Conservation (phyloP, 208 protist genomes). For the Trypanosoma vivax region DNA sequence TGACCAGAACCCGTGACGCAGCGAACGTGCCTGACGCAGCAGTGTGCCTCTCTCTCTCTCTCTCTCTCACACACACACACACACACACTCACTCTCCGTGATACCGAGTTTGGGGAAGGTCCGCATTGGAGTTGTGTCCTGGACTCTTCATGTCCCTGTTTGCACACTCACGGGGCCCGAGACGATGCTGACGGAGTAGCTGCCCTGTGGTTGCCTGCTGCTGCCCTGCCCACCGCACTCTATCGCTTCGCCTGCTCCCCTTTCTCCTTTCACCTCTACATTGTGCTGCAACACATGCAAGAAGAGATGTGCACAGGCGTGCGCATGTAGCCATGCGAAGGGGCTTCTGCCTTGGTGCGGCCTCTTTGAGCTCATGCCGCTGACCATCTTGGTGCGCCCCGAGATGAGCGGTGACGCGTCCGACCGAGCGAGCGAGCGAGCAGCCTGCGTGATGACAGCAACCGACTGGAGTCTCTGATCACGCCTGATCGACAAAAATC, state of each 20-base stretch:
- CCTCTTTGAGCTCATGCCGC: conserved; percentile 4
- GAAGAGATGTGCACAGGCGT: too few species aligned
- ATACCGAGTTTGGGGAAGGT: conserved; percentile 1
- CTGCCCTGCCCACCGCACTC: neutral
- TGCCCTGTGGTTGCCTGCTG: neutral
- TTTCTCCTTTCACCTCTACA: neutral
- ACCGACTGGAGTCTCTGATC: conserved; percentile 22
- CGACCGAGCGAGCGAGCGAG: neutral
- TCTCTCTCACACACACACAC: too few species aligned
- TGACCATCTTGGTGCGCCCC: conserved; percentile 21
- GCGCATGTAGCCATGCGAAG: neutral
- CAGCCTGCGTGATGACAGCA: conserved; percentile 12
- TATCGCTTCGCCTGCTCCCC: neutral
- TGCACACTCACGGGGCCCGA: neutral
- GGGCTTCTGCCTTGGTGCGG: conserved; percentile 17
- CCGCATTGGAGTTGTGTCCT: conserved; percentile 29
- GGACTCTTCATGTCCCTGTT: conserved; percentile 1
- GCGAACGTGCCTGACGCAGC: neutral
- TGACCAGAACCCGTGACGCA: conserved; percentile 4
- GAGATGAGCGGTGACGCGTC: neutral
- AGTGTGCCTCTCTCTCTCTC: neutral
- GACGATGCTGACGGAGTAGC: neutral
- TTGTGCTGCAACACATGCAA: neutral
- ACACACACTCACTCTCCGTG: too few species aligned
- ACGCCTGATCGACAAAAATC: conserved; percentile 13